Percentiles rank a stretch among this genome's conserved stretches.
Conservation (phyloP, 2,329 filamentous ascomycete species). For the Dactylonectria estremocensis region DNA sequence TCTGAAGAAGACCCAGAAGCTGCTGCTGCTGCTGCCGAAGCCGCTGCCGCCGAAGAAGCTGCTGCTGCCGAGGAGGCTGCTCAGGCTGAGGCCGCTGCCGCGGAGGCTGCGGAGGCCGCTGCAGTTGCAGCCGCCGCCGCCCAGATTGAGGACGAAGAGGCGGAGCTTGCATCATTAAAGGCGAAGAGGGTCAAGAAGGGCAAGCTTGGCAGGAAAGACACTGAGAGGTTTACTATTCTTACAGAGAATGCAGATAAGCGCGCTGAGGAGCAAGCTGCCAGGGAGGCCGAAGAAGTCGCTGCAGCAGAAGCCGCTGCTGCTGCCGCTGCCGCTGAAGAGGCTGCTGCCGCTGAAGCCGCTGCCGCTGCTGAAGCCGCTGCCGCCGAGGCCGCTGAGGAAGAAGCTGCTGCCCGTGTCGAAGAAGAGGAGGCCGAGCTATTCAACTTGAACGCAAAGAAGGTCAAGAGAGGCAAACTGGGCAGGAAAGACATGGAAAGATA, state of each 20-base stretch:
- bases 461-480: constrained; percentile 51
- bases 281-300: constrained; percentile 18
- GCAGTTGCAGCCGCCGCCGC: constrained; percentile 35
- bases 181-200: constrained; percentile 56
- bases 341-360: constrained; percentile 35
- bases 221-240: constrained; percentile 37
- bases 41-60: constrained; percentile 35
- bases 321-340: background rate
- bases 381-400: constrained; percentile 45
- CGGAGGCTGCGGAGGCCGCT: constrained; percentile 36
- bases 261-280: constrained; percentile 30
- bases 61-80: constrained; percentile 30
- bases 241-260: constrained; percentile 37
- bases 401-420: constrained; percentile 34
- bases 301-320: constrained; percentile 47
- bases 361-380: constrained; percentile 43
- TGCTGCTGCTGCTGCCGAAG: constrained; percentile 36
- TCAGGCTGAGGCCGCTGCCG: constrained; percentile 54
- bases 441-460: constrained; percentile 52
- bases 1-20: constrained; percentile 12
- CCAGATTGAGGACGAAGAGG: constrained; percentile 54
- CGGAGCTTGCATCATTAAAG: constrained; percentile 58
- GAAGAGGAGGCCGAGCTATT: constrained; percentile 59
- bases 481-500: constrained; percentile 34
- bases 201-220: constrained; percentile 43